These are phyloP conservation scores for Phellopilus nigrolimitatus DNA, from an alignment of 1,284 basidiomycete genomes.

Conservation along the genomic window DNA sequence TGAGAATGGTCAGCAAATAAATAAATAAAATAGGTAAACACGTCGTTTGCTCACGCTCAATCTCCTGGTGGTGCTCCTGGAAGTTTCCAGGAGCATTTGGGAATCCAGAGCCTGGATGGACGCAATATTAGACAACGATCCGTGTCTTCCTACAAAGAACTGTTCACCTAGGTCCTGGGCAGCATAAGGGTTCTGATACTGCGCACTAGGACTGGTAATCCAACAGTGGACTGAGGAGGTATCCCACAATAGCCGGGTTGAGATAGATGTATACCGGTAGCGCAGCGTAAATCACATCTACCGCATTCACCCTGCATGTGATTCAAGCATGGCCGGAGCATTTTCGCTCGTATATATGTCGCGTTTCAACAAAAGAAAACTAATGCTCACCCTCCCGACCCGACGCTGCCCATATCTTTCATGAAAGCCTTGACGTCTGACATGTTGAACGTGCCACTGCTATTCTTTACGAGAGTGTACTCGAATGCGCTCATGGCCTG, in stretches of 20 bases:
- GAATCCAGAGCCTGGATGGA: conserved; percentile 28
- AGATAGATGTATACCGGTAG: conserved; percentile 41
- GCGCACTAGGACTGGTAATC: conserved; percentile 34
- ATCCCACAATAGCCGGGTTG: conserved; percentile 37
- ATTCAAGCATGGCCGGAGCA: background rate
- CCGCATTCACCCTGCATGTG: conserved; percentile 40
- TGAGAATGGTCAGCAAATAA: conserved; percentile 17
- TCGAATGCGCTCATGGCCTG: too few species aligned
- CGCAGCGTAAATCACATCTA: too few species aligned
- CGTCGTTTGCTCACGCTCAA: conserved; percentile 26
- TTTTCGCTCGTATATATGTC: too few species aligned
- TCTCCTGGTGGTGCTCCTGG: conserved; percentile 23
- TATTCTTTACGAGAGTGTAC: too few species aligned
- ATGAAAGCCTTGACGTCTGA: conserved; percentile 45
- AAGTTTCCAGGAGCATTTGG: conserved; percentile 28
- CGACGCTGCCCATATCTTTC: conserved; percentile 36
- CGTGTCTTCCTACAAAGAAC: background rate
- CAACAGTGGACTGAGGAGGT: conserved; percentile 41
- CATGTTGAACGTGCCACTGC: too few species aligned
- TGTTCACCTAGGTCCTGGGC: conserved; percentile 36
- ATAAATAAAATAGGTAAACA: background rate
- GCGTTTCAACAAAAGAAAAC: background rate
- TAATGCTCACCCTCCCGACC: conserved; percentile 10
- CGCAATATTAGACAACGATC: background rate
- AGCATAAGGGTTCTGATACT: conserved; percentile 32